phyloP scores from a whole-genome alignment of 73 alveolate species.

The Paramecium biaurelia region DNA sequence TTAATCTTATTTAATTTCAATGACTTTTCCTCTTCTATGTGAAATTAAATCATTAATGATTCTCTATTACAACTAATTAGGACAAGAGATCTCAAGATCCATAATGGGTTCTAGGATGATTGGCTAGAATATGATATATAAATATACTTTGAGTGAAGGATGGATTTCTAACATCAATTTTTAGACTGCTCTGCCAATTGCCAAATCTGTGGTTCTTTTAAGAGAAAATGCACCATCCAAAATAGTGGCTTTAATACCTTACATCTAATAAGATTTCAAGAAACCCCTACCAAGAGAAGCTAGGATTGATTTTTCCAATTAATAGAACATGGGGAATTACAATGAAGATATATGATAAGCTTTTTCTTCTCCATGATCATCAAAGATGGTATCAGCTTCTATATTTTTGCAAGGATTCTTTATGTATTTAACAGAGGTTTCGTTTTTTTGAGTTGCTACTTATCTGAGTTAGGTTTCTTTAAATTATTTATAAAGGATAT shows the following conservation, averaged over 20 bases:
- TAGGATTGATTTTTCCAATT: conserved; percentile 1
- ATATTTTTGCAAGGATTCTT: conserved; percentile 54
- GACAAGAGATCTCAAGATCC: conserved; percentile 45
- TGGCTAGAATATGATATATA: background rate
- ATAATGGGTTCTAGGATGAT: conserved; percentile 14
- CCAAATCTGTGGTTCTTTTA: conserved; percentile 9
- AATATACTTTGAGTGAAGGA: background rate
- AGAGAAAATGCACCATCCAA: background rate
- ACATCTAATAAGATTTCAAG: background rate
- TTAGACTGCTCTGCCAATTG: conserved; percentile 13
- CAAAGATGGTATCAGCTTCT: conserved; percentile 33
- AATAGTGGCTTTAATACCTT: conserved; percentile 17
- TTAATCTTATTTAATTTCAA: background rate
- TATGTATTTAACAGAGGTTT: conserved; percentile 19
- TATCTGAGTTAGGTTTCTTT: background rate
- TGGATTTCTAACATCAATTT: background rate
- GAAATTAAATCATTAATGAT: conserved; percentile 34
- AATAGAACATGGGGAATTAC: conserved; percentile 36
- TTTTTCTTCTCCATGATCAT: conserved; percentile 61
- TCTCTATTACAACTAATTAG: background rate
- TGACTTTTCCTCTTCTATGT: conserved; percentile 19
- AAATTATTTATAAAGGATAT: conserved; percentile 19
- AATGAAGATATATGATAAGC: conserved; percentile 20
- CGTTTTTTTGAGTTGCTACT: background rate
- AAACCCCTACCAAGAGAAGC: conserved; percentile 48